phyloP scores from a whole-genome alignment of 1,284 basidiomycete species.

The Rhodotorula sp. region DNA sequence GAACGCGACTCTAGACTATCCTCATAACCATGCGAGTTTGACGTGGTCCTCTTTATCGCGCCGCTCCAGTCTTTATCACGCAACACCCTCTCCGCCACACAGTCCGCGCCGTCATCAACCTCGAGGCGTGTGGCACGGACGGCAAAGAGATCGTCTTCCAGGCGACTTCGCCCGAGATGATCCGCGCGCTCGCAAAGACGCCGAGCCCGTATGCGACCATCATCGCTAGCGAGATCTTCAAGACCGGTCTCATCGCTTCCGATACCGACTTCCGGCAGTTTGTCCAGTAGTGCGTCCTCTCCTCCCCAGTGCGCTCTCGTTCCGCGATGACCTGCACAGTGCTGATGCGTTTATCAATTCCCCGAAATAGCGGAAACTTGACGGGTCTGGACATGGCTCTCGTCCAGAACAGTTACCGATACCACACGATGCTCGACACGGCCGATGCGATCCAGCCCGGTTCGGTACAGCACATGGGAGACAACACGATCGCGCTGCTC shows the following conservation, averaged over 20 bases:
- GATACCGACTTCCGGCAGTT: conserved; percentile 53
- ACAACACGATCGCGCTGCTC: conserved; percentile 82
- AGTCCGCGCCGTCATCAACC: conserved; percentile 83
- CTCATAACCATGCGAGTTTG: too few species aligned
- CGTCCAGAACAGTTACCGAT: conserved; percentile 79
- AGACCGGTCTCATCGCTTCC: conserved; percentile 84
- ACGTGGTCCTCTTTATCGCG: too few species aligned
- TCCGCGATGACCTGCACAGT: background rate
- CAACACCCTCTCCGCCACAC: conserved; percentile 64
- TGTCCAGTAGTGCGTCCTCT: conserved; percentile 52
- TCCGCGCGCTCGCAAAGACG: conserved; percentile 81
- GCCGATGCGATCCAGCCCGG: conserved; percentile 79
- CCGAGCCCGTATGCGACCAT: conserved; percentile 89
- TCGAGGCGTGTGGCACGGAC: conserved; percentile 73
- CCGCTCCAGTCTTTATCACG: conserved; percentile 65
- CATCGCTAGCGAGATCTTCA: conserved; percentile 90
- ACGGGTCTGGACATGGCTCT: conserved; percentile 75
- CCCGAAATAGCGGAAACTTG: conserved; percentile 54
- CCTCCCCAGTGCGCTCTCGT: too few species aligned
- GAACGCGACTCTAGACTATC: too few species aligned
- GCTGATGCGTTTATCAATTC: too few species aligned
- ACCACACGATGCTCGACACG: conserved; percentile 56
- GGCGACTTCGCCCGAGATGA: conserved; percentile 81
- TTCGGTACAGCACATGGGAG: conserved; percentile 82
- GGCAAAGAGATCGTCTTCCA: conserved; percentile 93